phyloP scores from a whole-genome alignment of 2,329 filamentous ascomycete species.

The Colletotrichum plurivorum region DNA sequence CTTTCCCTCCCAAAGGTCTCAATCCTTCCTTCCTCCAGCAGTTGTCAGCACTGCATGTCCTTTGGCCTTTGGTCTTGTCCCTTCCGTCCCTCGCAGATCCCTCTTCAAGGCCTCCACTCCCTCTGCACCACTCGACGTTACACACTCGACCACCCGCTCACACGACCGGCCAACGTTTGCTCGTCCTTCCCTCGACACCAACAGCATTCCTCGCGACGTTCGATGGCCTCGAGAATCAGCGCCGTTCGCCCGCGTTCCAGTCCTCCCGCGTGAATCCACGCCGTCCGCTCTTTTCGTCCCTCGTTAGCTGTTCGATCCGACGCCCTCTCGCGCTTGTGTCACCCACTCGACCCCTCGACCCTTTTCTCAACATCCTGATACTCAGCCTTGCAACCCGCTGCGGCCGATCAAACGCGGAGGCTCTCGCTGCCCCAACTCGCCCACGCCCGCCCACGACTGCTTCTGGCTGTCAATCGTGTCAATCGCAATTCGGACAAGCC shows the following conservation, averaged over 20 bases:
- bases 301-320: conserved; percentile 20
- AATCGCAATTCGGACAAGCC: conserved; percentile 14
- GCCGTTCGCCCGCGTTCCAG: conserved; percentile 10
- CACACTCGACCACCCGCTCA: conserved; percentile 3
- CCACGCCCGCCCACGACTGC: not conserved
- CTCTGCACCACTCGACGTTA: not conserved
- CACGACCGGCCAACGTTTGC: not conserved
- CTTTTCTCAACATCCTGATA: conserved; percentile 38
- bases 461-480: conserved; percentile 2
- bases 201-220: conserved; percentile 28
- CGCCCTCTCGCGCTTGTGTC: conserved; percentile 11
- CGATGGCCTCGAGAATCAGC: conserved; percentile 23
- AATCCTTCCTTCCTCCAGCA: conserved; percentile 1
- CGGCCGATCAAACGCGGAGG: conserved; percentile 41
- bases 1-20: not conserved
- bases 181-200: conserved; percentile 5
- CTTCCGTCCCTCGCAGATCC: conserved; percentile 26
- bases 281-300: conserved; percentile 17
- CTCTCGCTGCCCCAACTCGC: conserved; percentile 27
- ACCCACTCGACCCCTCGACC: conserved; percentile 7
- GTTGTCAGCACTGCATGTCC: too few species aligned
- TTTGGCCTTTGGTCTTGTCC: conserved; percentile 5
- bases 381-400: conserved; percentile 34
- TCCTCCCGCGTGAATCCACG: conserved; percentile 19
- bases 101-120: conserved; percentile 40